phyloP scores from a whole-genome alignment of 202 grass and related monocot genomes.

The Brachypodium distachyon region DNA sequence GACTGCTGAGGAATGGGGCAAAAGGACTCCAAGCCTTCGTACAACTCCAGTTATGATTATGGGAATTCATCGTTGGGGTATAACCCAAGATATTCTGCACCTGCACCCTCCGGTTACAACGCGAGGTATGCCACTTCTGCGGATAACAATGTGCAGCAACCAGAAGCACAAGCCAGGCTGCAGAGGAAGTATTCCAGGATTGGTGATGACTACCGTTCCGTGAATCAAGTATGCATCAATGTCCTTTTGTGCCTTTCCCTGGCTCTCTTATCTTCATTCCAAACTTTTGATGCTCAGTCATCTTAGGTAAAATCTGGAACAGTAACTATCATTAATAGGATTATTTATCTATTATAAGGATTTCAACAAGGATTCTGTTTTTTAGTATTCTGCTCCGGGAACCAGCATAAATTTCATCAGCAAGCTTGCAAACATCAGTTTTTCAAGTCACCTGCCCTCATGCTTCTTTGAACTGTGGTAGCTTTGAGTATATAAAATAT shows the following conservation, averaged over 20 bases:
- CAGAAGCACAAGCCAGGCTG: conserved; percentile 36
- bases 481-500: background rate
- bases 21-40: conserved; percentile 51
- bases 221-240: conserved; percentile 49
- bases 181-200: conserved; percentile 70
- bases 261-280: background rate
- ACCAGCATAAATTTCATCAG: background rate
- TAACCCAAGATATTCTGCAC: conserved; percentile 27
- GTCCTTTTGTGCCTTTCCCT: background rate
- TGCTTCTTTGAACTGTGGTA: background rate
- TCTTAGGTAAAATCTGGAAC: background rate
- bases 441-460: background rate
- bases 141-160: conserved; percentile 35
- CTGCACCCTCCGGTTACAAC: conserved; percentile 22
- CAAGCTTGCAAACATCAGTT: background rate
- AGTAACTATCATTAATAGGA: background rate
- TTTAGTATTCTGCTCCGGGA: background rate
- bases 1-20: conserved; percentile 42
- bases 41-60: conserved; percentile 23
- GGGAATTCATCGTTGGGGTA: conserved; percentile 26
- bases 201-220: conserved; percentile 64
- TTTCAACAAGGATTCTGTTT: background rate
- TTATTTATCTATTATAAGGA: background rate
- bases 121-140: conserved; percentile 35
- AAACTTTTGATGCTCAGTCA: background rate